phyloP scores from a whole-genome alignment of 2,329 filamentous ascomycete species.

The Leptographium procerum region DNA sequence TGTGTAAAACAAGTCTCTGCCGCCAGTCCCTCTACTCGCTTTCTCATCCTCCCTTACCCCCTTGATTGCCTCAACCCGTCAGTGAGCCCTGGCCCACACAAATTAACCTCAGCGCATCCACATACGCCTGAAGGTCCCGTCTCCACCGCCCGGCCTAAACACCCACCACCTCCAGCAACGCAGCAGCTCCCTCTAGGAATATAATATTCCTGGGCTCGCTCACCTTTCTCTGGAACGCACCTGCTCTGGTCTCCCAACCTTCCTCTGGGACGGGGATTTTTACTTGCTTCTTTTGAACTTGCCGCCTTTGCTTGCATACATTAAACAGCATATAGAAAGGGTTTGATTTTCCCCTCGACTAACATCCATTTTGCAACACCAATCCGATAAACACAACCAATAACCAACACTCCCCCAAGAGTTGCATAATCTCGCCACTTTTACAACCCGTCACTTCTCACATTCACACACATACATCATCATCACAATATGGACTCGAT shows the following conservation, averaged over 20 bases:
- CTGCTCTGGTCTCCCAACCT: background rate
- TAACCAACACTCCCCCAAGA: background rate
- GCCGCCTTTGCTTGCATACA: background rate
- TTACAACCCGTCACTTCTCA: background rate
- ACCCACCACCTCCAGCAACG: conserved; percentile 10
- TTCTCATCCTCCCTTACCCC: background rate
- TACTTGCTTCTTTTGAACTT: background rate
- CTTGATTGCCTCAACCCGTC: background rate
- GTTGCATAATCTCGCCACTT: too few species aligned
- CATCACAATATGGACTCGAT: conserved; percentile 30
- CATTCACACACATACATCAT: background rate
- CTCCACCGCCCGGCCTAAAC: conserved; percentile 1
- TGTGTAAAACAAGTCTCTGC: conserved; percentile 5
- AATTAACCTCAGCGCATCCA: conserved; percentile 12
- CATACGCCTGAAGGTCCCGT: conserved; percentile 3
- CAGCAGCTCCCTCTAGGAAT: conserved; percentile 8
- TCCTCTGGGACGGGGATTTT: conserved; percentile 1
- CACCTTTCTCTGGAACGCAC: conserved; percentile 8
- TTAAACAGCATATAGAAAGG: background rate
- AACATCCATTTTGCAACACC: background rate
- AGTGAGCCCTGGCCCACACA: conserved; percentile 9
- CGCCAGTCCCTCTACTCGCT: background rate
- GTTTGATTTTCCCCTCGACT: background rate
- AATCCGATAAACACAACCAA: background rate
- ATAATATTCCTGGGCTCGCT: conserved; percentile 13